Conservation (phyloP, 345 rosid genomes). For the Bruguiera parviflora region DNA sequence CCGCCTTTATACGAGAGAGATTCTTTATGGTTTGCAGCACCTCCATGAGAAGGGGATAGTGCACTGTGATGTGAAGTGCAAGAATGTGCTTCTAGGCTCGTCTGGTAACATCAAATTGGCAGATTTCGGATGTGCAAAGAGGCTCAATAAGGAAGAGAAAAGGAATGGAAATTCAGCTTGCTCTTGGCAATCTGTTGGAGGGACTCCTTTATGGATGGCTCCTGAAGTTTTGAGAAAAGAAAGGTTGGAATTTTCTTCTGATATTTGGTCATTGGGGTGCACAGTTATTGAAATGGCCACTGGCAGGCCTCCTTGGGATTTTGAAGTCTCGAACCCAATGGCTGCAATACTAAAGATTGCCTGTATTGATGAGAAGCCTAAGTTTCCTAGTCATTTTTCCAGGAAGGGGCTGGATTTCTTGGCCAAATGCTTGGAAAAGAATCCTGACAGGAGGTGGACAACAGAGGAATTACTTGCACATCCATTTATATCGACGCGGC, state of each 20-base stretch:
- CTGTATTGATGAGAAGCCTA: constrained; percentile 21
- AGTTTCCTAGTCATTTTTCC: constrained; percentile 27
- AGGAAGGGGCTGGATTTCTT: constrained; percentile 32
- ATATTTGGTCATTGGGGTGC: constrained; percentile 47
- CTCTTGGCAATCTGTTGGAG: constrained; percentile 16
- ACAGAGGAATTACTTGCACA: constrained; percentile 34
- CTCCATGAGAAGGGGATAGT: constrained; percentile 36
- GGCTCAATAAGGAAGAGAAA: constrained; percentile 2
- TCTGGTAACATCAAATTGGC: constrained; percentile 34
- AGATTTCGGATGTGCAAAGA: constrained; percentile 40
- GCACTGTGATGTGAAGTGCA: constrained; percentile 42
- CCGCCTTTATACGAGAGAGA: constrained; percentile 23
- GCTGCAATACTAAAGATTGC: constrained; percentile 34
- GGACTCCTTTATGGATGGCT: constrained; percentile 48
- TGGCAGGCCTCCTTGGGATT: constrained; percentile 32
- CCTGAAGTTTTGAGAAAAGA: constrained; percentile 37
- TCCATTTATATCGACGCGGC: constrained; percentile 19
- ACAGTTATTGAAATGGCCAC: constrained; percentile 44
- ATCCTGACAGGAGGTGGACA: constrained; percentile 27
- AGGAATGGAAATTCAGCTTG: not conserved
- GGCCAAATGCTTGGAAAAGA: constrained; percentile 31
- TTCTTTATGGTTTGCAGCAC: constrained; percentile 31
- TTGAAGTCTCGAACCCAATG: constrained; percentile 22
- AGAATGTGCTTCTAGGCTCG: constrained; percentile 30
- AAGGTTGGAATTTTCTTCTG: constrained; percentile 24